Evolutionary conservation across 805 yeast species (phyloP).

Genomic region (Kuraishia floccosa): DNA sequence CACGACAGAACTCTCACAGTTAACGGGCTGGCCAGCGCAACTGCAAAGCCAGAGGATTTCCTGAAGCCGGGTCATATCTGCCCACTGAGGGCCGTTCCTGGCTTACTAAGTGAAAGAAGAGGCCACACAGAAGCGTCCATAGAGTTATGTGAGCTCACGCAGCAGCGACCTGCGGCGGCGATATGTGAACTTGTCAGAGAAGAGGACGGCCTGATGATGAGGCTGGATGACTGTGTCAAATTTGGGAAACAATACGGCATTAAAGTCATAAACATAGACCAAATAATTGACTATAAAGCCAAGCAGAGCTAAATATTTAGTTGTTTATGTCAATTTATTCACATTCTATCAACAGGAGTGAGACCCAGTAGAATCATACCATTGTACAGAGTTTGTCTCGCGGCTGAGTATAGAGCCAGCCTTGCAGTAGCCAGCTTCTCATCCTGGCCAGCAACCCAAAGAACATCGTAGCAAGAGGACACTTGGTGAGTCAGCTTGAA

Average conservation of each 20-base stretch:
- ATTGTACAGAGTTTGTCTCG: slow-evolving; percentile 78
- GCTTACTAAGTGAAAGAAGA: slow-evolving; percentile 67
- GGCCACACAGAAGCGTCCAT: slow-evolving; percentile 99
- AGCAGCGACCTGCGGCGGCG: slow-evolving; percentile 76
- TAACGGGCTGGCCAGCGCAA: slow-evolving; percentile 51
- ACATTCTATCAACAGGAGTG: slow-evolving; percentile 99
- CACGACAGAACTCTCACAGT: slow-evolving; percentile 87
- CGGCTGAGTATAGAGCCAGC: slow-evolving; percentile 81
- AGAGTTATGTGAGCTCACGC: slow-evolving; percentile 69
- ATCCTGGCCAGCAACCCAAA: slow-evolving; percentile 96
- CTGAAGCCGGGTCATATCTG: slow-evolving; percentile 90
- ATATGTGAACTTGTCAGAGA: slow-evolving; percentile 92
- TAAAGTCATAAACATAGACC: slow-evolving; percentile 14
- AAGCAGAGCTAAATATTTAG: slow-evolving; percentile 22
- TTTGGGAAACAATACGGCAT: slow-evolving; percentile 55
- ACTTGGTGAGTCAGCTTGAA: slow-evolving; percentile 90
- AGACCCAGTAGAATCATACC: slow-evolving; percentile 87
- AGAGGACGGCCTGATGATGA: slow-evolving; percentile 91
- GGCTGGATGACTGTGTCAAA: slow-evolving; percentile 72
- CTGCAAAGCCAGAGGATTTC: slow-evolving; percentile 50
- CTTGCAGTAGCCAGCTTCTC: slow-evolving; percentile 81
- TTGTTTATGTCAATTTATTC: slow-evolving; percentile 26
- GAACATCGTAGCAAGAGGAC: slow-evolving; percentile 88
- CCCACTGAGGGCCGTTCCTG: slow-evolving; percentile 85
- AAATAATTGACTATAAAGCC: slow-evolving; percentile 30